These are phyloP conservation scores for Oxyria digyna DNA, from an alignment of 148 eudicot genomes.

Conservation along the genomic window DNA sequence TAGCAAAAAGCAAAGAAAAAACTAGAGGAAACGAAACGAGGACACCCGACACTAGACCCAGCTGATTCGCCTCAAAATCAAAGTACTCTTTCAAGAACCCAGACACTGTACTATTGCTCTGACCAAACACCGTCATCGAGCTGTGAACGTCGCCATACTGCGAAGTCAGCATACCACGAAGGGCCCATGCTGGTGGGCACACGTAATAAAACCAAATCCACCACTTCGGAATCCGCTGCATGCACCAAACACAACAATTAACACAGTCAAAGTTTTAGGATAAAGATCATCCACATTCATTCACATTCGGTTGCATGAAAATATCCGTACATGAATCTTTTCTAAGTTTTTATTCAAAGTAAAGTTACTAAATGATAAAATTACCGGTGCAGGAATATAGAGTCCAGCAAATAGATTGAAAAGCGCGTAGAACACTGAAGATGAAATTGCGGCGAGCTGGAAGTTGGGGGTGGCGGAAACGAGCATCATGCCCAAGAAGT, in stretches of 20 bases:
- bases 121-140: slow-evolving; percentile 31
- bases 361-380: too few relatives aligned
- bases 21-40: slow-evolving; percentile 36
- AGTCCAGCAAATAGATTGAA: too few relatives aligned
- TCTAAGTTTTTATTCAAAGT: too few relatives aligned
- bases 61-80: slow-evolving; percentile 36
- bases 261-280: too few relatives aligned
- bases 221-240: slow-evolving; percentile 72
- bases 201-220: slow-evolving; percentile 64
- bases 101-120: slow-evolving; percentile 23
- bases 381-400: too few relatives aligned
- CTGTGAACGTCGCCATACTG: slow-evolving; percentile 57
- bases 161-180: slow-evolving; percentile 48
- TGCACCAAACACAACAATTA: too few relatives aligned
- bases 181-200: slow-evolving; percentile 51
- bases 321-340: too few relatives aligned
- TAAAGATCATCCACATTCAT: too few relatives aligned
- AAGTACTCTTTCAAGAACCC: slow-evolving; percentile 48
- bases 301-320: too few relatives aligned
- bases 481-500: slow-evolving; percentile 54
- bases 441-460: slow-evolving; percentile 35
- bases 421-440: slow-evolving; percentile 30
- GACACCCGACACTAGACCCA: slow-evolving; percentile 33
- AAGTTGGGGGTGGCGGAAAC: slow-evolving; percentile 44
- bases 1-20: slow-evolving; percentile 47